Conservation (phyloP, 768 basidiomycete genomes). For the Clitopilus hobsonii region DNA sequence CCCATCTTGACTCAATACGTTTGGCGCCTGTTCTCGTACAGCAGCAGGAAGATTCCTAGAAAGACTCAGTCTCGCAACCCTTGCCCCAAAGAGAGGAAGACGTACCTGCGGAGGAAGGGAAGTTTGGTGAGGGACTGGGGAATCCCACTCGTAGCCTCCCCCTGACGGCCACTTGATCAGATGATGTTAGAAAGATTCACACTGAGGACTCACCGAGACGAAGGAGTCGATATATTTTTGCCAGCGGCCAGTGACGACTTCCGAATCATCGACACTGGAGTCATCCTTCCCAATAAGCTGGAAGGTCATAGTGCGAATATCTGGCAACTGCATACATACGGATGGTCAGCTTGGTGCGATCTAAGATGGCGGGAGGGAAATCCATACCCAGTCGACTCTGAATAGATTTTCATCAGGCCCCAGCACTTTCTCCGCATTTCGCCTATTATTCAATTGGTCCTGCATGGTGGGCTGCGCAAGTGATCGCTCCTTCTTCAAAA, state of each 20-base stretch:
- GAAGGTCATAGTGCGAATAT: conserved; percentile 62
- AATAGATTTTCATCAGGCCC: conserved; percentile 78
- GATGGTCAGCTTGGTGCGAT: too few species aligned
- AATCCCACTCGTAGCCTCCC: conserved; percentile 52
- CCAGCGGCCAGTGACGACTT: conserved; percentile 74
- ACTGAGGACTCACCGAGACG: conserved; percentile 47
- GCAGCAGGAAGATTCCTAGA: conserved; percentile 35
- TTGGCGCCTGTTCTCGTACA: conserved; percentile 32
- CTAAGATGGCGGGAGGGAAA: too few species aligned
- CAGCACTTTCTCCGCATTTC: conserved; percentile 62
- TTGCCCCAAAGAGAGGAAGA: conserved; percentile 1
- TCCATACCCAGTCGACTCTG: conserved; percentile 75
- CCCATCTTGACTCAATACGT: conserved; percentile 48
- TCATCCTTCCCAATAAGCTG: conserved; percentile 81
- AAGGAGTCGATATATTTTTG: conserved; percentile 76
- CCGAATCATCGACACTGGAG: conserved; percentile 68
- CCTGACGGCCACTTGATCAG: conserved; percentile 39
- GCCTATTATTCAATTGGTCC: conserved; percentile 64
- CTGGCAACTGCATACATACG: conserved; percentile 64
- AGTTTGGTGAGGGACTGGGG: conserved; percentile 37
- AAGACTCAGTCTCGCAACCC: not conserved
- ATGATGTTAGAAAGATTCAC: too few species aligned
- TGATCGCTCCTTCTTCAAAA: conserved; percentile 64
- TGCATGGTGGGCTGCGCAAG: conserved; percentile 58
- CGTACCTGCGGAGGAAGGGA: conserved; percentile 68